These are phyloP conservation scores for Triticum turgidum DNA, from an alignment of 176 grass and related monocot species.

Conservation along the genomic window DNA sequence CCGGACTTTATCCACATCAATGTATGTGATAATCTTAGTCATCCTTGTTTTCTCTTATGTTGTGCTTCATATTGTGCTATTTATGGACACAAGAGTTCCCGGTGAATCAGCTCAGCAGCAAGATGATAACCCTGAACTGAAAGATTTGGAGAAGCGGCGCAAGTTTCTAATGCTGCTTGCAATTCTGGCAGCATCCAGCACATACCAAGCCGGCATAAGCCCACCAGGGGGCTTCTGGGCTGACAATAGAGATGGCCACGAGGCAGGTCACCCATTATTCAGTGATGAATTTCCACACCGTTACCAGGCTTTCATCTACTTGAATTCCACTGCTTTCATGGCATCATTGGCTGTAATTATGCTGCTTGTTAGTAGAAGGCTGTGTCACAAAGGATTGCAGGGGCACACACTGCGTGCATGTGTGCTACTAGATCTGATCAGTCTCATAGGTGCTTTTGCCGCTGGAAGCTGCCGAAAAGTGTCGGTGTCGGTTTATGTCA, in stretches of 20 bases:
- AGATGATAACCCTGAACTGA: neutral
- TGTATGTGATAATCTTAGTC: neutral
- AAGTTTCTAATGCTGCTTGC: neutral
- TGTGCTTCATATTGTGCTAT: neutral
- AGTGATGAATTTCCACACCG: neutral
- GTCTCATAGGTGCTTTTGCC: slow-evolving; percentile 51
- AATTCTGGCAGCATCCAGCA: neutral
- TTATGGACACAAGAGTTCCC: neutral
- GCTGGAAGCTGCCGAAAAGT: slow-evolving; percentile 45
- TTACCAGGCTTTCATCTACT: slow-evolving; percentile 1
- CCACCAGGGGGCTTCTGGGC: neutral
- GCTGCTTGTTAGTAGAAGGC: slow-evolving; percentile 3
- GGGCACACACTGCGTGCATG: slow-evolving; percentile 9
- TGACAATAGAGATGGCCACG: neutral
- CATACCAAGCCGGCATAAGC: neutral
- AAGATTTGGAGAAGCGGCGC: neutral
- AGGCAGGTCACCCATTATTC: neutral
- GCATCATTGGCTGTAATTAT: neutral
- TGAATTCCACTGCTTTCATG: slow-evolving; percentile 42
- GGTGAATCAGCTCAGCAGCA: neutral
- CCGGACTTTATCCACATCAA: neutral
- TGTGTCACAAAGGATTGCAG: neutral
- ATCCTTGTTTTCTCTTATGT: neutral
- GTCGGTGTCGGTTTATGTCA: slow-evolving; percentile 36
- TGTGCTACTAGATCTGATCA: slow-evolving; percentile 40